Percentiles rank a stretch among this genome's conserved stretches.
These are phyloP conservation scores for Colletotrichum eremochloae DNA, from an alignment of 2,329 filamentous ascomycete genomes.

Conservation along the genomic window DNA sequence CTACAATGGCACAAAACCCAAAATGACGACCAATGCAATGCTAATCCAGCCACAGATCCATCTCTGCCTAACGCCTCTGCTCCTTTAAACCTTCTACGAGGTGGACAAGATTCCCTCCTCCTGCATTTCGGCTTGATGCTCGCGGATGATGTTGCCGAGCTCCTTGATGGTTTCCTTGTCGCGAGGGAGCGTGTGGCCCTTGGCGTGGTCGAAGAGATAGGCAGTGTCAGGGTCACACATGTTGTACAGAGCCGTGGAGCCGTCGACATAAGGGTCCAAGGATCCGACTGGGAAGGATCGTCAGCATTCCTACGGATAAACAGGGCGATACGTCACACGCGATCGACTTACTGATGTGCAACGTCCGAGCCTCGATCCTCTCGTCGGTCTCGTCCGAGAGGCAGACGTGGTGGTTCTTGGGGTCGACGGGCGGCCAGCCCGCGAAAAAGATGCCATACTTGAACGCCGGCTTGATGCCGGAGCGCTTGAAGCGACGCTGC, in stretches of 20 bases:
- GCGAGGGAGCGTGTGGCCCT: slow-evolving; percentile 73
- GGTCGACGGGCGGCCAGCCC: slow-evolving; percentile 66
- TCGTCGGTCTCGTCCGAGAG: slow-evolving; percentile 63
- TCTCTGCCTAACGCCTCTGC: background rate
- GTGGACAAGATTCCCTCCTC: slow-evolving; percentile 35
- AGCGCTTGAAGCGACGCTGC: slow-evolving; percentile 50
- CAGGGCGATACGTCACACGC: background rate
- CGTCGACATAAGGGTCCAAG: slow-evolving; percentile 71
- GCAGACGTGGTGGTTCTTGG: slow-evolving; percentile 58
- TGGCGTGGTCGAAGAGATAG: slow-evolving; percentile 74
- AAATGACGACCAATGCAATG: slow-evolving; percentile 17
- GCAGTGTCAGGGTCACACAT: slow-evolving; percentile 72
- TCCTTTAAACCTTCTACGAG: slow-evolving; percentile 32
- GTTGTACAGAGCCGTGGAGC: slow-evolving; percentile 72
- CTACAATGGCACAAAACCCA: slow-evolving; percentile 8
- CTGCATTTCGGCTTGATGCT: slow-evolving; percentile 42
- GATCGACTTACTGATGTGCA: slow-evolving; percentile 60
- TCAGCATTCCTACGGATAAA: slow-evolving; percentile 39
- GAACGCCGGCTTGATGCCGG: slow-evolving; percentile 51
- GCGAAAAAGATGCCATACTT: slow-evolving; percentile 66
- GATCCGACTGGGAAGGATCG: slow-evolving; percentile 58
- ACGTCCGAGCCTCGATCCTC: slow-evolving; percentile 65
- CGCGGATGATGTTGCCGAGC: slow-evolving; percentile 59
- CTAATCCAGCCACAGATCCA: slow-evolving; percentile 10
- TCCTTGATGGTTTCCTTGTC: slow-evolving; percentile 63